A percentile compares a stretch with the other conserved stretches of the same genome.
phyloP scores from a whole-genome alignment of 768 basidiomycete species.

The Termitomyces heimii region DNA sequence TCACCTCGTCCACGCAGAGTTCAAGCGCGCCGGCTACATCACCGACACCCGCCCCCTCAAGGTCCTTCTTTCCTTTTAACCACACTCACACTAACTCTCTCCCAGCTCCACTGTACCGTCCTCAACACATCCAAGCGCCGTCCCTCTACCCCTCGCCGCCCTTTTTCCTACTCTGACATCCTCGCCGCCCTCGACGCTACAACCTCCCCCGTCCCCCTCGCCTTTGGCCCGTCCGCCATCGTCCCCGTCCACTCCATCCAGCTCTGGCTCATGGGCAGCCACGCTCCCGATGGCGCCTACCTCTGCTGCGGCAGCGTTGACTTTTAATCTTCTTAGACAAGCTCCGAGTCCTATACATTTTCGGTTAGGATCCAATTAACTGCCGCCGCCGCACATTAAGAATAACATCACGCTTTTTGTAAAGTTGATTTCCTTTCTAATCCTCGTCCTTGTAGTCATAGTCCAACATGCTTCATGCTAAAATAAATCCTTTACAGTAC shows the following conservation, averaged over 20 bases:
- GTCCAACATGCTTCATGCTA: too few species aligned
- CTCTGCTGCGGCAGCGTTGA: background rate
- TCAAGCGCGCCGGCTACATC: slow-evolving; percentile 36
- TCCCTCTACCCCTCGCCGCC: slow-evolving; percentile 8
- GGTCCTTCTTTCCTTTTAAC: slow-evolving; percentile 18
- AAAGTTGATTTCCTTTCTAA: too few species aligned
- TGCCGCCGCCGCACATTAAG: too few species aligned
- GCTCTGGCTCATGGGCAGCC: slow-evolving; percentile 5
- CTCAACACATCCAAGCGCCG: slow-evolving; percentile 15
- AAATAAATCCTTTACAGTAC: too few species aligned
- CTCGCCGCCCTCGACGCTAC: background rate
- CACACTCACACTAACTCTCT: background rate
- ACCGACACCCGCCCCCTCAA: slow-evolving; percentile 45
- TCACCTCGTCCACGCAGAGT: slow-evolving; percentile 34
- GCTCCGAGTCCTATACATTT: too few species aligned
- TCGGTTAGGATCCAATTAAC: too few species aligned
- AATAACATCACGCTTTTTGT: too few species aligned
- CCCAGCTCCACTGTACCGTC: slow-evolving; percentile 15
- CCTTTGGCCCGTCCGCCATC: background rate
- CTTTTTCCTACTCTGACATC: slow-evolving; percentile 16
- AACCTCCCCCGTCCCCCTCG: background rate
- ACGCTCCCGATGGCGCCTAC: background rate
- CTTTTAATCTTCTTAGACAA: background rate
- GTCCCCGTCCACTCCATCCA: background rate
- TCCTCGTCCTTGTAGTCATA: too few species aligned